Conservation (phyloP, 345 rosid genomes). For the Arabis hirsuta region DNA sequence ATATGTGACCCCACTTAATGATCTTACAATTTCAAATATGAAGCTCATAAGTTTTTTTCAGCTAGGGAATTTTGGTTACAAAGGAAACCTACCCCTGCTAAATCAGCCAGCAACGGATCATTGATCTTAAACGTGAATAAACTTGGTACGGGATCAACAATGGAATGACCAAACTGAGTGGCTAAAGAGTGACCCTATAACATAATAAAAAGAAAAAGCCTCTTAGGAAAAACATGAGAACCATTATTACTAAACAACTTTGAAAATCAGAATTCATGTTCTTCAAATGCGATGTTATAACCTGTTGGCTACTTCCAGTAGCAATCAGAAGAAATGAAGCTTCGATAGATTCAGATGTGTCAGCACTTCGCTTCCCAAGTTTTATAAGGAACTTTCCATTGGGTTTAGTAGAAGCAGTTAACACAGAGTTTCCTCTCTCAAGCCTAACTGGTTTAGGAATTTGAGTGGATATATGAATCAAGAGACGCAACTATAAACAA, state of each 20-base stretch:
- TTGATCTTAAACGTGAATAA: constrained; percentile 83
- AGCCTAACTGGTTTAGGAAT: constrained; percentile 58
- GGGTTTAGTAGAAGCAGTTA: constrained; percentile 51
- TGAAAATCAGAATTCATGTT: not conserved
- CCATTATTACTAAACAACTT: constrained; percentile 4
- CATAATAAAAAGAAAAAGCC: constrained; percentile 1
- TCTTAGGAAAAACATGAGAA: not conserved
- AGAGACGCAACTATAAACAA: constrained; percentile 18
- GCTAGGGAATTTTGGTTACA: not conserved
- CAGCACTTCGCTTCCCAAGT: constrained; percentile 63
- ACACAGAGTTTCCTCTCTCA: constrained; percentile 79
- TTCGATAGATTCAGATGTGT: constrained; percentile 54
- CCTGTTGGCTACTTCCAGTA: constrained; percentile 88
- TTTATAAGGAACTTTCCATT: constrained; percentile 69
- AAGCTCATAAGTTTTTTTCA: not conserved
- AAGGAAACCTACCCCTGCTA: constrained; percentile 66
- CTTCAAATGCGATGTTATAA: constrained; percentile 36
- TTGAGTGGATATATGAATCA: constrained; percentile 25
- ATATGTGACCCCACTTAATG: too few species aligned
- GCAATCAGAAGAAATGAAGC: constrained; percentile 85
- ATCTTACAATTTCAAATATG: constrained; percentile 1
- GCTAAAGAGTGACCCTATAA: constrained; percentile 77
- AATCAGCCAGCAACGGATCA: constrained; percentile 63
- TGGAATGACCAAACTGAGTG: constrained; percentile 80
- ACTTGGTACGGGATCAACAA: constrained; percentile 86